A percentile compares a stretch with the other conserved stretches of the same genome.
Evolutionary conservation across 2,329 filamentous ascomycete species (phyloP).

Genomic region (Fusarium odoratissimum): DNA sequence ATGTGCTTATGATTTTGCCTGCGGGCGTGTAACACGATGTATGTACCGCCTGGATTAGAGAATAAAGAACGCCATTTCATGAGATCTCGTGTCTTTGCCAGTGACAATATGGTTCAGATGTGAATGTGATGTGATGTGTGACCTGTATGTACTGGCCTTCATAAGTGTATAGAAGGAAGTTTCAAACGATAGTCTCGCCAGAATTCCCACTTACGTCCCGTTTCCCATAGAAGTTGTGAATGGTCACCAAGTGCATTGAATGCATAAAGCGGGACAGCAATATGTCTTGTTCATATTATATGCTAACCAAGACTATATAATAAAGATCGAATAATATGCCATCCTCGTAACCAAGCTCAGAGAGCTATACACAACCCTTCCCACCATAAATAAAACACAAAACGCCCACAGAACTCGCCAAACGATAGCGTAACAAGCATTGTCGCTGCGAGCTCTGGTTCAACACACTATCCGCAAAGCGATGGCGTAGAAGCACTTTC

Average conservation of each 20-base stretch:
- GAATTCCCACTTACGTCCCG: not conserved
- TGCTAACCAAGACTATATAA: not conserved
- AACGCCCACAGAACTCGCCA: slow-evolving; percentile 61
- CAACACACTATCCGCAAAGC: slow-evolving; percentile 63
- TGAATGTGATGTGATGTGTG: not conserved
- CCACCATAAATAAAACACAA: slow-evolving; percentile 35
- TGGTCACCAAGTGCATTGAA: not conserved
- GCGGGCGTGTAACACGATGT: slow-evolving; percentile 21
- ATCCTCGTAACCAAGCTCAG: slow-evolving; percentile 3
- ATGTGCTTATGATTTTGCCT: slow-evolving; percentile 39
- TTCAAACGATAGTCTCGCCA: not conserved
- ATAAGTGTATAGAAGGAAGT: not conserved
- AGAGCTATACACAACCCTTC: not conserved
- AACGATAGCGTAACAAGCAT: slow-evolving; percentile 66
- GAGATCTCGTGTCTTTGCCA: not conserved
- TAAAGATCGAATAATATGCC: not conserved
- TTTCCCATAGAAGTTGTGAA: not conserved
- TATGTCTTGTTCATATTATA: slow-evolving; percentile 17
- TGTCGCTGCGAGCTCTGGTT: slow-evolving; percentile 62
- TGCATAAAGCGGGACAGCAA: not conserved
- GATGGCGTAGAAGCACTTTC: slow-evolving; percentile 68
- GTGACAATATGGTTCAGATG: no score
- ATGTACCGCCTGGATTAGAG: slow-evolving; percentile 23
- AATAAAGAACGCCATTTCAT: slow-evolving; percentile 18
- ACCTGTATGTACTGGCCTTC: not conserved